Evolutionary conservation across 2,329 filamentous ascomycete genomes (phyloP), one percentile per base, ranked within the genome.

Genomic region (Cladosporium sp.): DNA sequence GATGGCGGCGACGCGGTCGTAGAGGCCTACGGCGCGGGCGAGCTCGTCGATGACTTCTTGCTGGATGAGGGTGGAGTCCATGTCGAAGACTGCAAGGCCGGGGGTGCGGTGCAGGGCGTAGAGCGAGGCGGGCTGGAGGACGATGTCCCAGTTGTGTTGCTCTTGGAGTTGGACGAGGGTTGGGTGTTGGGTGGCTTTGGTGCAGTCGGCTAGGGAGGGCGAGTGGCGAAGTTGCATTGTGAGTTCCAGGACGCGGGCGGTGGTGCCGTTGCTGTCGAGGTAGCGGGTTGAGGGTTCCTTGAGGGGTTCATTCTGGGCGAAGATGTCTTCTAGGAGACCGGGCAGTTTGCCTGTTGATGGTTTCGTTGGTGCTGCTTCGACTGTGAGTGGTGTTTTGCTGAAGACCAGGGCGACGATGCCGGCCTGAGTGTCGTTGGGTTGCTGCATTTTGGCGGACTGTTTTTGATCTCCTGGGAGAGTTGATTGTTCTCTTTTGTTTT

Each of bases 11-110:
- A 99, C 94, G 72, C 91, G 83, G 62, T 88, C 88, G 68, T 78
- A 77, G 35, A 71, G 66, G 62, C 92, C 91, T 2, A 97, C 87
- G 44, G 90, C 90, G 63, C 90, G 88, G 4, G 95, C 95, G 65
- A 99, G 89, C 73, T 98, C 89, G 78, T 99, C 95, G 75, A 99
- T 98, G 67, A 97, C 93, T 81, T 99, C 95, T 78, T 99, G 93
- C 63, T 94, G 91, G 76, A 99, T 98, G 67, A 99, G 85, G 0
- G 95, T 99, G 78, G 91, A 95, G 81, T 99, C 95, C 95, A 99
- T 99, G 78, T 99, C 95, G 75, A 99, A 99, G 35, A 97, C 92
- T 3, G 94, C 93, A 12, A 98, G 83, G 10, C 94, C 87, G 6
- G 75, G 72, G 1, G 62, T 60, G 46, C 63, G 64, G 62, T 76